Conservation (phyloP, 768 basidiomycete genomes). For the Serendipita indica region DNA sequence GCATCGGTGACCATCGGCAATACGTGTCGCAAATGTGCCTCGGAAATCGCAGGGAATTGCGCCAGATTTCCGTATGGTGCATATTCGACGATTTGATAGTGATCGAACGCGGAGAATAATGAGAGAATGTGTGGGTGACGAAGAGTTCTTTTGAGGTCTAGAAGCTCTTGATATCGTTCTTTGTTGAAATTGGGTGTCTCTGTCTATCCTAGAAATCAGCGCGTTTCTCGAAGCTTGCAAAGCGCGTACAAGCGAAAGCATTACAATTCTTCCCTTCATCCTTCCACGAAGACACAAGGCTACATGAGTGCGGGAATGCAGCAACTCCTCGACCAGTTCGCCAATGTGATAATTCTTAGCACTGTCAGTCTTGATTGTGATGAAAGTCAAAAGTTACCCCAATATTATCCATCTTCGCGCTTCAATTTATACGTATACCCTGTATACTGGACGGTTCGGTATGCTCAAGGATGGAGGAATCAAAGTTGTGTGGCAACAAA, state of each 20-base stretch:
- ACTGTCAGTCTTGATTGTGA: too few relatives aligned
- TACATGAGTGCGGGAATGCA: not conserved
- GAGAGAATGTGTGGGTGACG: constrained; percentile 7
- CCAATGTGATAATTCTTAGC: not conserved
- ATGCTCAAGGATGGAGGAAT: too few relatives aligned
- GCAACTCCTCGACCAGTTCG: not conserved
- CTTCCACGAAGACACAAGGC: not conserved
- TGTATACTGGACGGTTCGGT: too few relatives aligned
- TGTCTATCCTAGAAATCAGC: too few relatives aligned
- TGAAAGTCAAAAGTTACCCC: too few relatives aligned
- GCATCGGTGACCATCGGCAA: not conserved
- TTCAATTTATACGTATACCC: too few relatives aligned
- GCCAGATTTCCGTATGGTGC: not conserved
- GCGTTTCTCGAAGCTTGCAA: not conserved
- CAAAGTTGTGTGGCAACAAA: too few relatives aligned
- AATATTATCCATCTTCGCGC: too few relatives aligned
- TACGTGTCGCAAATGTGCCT: not conserved
- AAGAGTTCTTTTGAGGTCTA: not conserved
- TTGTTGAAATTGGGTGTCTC: not conserved
- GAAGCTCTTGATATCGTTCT: not conserved
- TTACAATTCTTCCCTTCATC: not conserved
- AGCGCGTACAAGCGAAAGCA: not conserved
- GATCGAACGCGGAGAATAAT: not conserved
- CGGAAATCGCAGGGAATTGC: not conserved
- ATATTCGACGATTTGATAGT: not conserved